phyloP scores from a whole-genome alignment of 805 yeast species.

The Kluyveromyces starmeri region DNA sequence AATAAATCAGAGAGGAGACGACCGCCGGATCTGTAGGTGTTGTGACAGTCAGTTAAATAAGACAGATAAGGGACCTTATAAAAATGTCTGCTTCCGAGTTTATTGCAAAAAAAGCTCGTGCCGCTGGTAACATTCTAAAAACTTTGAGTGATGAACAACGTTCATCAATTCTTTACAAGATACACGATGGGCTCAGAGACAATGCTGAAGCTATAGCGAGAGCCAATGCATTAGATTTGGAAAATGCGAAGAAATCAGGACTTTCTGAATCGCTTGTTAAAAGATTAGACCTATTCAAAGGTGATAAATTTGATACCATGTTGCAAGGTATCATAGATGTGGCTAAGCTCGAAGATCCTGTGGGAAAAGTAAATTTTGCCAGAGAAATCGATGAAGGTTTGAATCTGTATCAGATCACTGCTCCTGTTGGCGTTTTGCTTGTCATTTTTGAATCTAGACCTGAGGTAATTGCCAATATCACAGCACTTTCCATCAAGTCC shows the following conservation, averaged over 20 bases:
- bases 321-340: conserved; percentile 91
- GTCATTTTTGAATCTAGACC: conserved; percentile 96
- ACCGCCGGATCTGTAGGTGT: too few relatives aligned
- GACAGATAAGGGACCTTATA: too few relatives aligned
- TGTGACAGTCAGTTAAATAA: too few relatives aligned
- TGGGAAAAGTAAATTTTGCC: conserved; percentile 80
- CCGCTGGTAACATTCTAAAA: conserved; percentile 77
- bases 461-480: conserved; percentile 95
- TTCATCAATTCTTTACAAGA: conserved; percentile 58
- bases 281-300: conserved; percentile 71
- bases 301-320: conserved; percentile 89
- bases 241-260: conserved; percentile 50
- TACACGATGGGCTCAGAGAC: conserved; percentile 58
- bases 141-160: conserved; percentile 67
- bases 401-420: conserved; percentile 69
- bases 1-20: too few relatives aligned
- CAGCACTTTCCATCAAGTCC: conserved; percentile 90
- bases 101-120: conserved; percentile 72
- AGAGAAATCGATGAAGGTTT: conserved; percentile 85
- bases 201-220: conserved; percentile 53
- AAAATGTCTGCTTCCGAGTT: conserved; percentile 45
- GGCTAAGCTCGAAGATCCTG: conserved; percentile 81
- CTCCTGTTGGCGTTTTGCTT: conserved; percentile 90
- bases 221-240: conserved; percentile 72
- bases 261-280: conserved; percentile 67